Evolutionary conservation across 129 eudicot genomes (phyloP).

Genomic region (Flaveria bidentis): DNA sequence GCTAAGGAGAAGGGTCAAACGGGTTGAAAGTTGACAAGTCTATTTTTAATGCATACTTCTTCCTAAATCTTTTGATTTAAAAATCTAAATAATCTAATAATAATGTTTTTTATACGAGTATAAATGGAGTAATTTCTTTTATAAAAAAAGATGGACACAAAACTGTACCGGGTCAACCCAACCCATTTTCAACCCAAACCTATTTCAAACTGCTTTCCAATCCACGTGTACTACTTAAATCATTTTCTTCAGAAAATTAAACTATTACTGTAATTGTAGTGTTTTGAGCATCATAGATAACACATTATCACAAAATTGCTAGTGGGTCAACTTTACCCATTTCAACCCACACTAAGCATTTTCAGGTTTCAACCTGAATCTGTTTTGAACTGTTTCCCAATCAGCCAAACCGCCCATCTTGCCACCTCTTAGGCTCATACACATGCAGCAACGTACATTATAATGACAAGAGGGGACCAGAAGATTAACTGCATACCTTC

Average conservation of each 20-base stretch:
- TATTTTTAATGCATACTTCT: too few species aligned
- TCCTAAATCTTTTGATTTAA: too few species aligned
- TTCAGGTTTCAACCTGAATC: background rate
- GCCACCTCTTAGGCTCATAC: conserved; percentile 2
- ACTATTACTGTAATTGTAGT: background rate
- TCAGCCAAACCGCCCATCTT: background rate
- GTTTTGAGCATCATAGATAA: background rate
- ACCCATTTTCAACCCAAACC: too few species aligned
- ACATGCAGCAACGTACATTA: background rate
- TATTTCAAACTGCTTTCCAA: background rate
- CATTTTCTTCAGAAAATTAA: background rate
- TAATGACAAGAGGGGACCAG: background rate
- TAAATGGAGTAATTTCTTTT: too few species aligned
- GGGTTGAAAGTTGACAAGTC: background rate
- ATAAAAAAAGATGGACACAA: too few species aligned
- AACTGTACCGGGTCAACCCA: too few species aligned
- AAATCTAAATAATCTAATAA: too few species aligned
- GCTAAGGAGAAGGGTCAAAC: background rate
- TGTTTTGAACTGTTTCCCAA: background rate
- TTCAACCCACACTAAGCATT: background rate
- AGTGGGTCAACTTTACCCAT: conserved; percentile 1
- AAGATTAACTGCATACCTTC: conserved; percentile 58
- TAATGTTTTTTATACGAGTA: too few species aligned
- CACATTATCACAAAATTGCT: background rate
- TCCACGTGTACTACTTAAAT: background rate